These are phyloP conservation scores for Globisporangium takayamanum DNA, from an alignment of 352 stramenopile genomes.

Conservation along the genomic window DNA sequence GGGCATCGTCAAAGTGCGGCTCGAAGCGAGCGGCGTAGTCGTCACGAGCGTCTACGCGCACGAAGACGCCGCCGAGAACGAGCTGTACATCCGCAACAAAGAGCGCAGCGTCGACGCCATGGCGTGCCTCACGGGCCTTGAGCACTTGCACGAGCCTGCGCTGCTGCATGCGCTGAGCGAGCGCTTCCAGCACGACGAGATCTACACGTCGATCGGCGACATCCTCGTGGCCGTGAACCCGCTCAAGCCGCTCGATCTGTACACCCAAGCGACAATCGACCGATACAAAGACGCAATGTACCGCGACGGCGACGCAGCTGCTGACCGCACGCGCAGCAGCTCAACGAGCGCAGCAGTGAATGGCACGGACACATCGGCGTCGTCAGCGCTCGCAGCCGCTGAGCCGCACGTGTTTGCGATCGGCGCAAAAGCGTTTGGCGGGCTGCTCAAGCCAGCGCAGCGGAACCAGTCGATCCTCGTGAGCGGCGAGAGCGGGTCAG, in stretches of 20 bases:
- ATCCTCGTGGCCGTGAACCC: slow-evolving; percentile 84
- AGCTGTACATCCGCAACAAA: slow-evolving; percentile 70
- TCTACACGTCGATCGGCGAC: slow-evolving; percentile 86
- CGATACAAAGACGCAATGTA: slow-evolving; percentile 60
- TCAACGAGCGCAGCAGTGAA: slow-evolving; percentile 4
- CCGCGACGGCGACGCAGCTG: background rate
- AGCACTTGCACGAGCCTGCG: slow-evolving; percentile 80
- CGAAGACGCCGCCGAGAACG: slow-evolving; percentile 24
- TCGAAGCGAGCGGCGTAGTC: slow-evolving; percentile 29
- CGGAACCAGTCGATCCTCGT: slow-evolving; percentile 39
- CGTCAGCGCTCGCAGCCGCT: slow-evolving; percentile 2
- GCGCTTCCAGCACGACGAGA: slow-evolving; percentile 63
- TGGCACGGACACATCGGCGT: slow-evolving; percentile 5
- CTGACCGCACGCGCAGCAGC: slow-evolving; percentile 5
- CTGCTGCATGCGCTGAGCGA: slow-evolving; percentile 76
- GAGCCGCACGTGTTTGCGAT: slow-evolving; percentile 89
- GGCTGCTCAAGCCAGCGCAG: slow-evolving; percentile 44
- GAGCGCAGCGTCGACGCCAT: slow-evolving; percentile 43
- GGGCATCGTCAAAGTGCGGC: slow-evolving; percentile 38
- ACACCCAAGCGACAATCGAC: slow-evolving; percentile 49
- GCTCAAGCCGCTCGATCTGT: slow-evolving; percentile 68
- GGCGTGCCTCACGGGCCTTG: slow-evolving; percentile 65
- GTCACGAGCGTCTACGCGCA: slow-evolving; percentile 33
- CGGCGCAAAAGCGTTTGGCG: slow-evolving; percentile 78
- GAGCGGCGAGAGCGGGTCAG: slow-evolving; percentile 58